Percentiles rank a stretch among this genome's conserved stretches.
Conservation (phyloP, 1,284 basidiomycete species). For the Microbotryum intermedium region DNA sequence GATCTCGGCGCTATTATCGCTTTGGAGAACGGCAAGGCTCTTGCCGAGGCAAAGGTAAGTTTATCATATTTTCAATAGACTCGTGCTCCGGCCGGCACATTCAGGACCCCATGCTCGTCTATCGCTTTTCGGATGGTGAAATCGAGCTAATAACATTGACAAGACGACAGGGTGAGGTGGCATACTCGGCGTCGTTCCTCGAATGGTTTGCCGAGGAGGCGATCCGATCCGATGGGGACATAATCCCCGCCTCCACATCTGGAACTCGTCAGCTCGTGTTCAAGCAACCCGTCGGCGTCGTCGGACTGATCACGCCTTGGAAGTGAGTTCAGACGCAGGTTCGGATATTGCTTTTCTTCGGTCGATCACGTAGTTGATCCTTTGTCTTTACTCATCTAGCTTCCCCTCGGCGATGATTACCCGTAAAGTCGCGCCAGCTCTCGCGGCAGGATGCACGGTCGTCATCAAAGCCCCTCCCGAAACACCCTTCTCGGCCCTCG, state of each 20-base stretch:
- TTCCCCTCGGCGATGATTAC: constrained; percentile 82
- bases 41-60: constrained; percentile 52
- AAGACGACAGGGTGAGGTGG: constrained; percentile 40
- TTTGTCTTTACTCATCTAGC: no score
- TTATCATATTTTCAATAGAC: no score
- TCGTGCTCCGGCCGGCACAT: no score
- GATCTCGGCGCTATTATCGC: constrained; percentile 57
- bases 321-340: background rate
- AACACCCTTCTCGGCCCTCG: constrained; percentile 89
- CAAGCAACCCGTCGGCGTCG: constrained; percentile 52
- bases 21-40: constrained; percentile 81
- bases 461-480: constrained; percentile 91
- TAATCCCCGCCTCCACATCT: constrained; percentile 66
- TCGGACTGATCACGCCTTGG: constrained; percentile 14
- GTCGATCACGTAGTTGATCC: no score
- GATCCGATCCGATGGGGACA: constrained; percentile 58
- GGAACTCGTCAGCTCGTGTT: constrained; percentile 76
- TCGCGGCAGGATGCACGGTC: constrained; percentile 79
- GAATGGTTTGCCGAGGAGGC: constrained; percentile 66
- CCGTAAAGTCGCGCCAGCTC: constrained; percentile 76
- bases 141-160: no score
- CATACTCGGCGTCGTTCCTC: constrained; percentile 9
- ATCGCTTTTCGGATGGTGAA: no score
- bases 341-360: no score
- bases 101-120: no score